A percentile compares a stretch with the other conserved stretches of the same genome.
phyloP scores from a whole-genome alignment of 352 stramenopile species.

The Phytophthora agathidicida region DNA sequence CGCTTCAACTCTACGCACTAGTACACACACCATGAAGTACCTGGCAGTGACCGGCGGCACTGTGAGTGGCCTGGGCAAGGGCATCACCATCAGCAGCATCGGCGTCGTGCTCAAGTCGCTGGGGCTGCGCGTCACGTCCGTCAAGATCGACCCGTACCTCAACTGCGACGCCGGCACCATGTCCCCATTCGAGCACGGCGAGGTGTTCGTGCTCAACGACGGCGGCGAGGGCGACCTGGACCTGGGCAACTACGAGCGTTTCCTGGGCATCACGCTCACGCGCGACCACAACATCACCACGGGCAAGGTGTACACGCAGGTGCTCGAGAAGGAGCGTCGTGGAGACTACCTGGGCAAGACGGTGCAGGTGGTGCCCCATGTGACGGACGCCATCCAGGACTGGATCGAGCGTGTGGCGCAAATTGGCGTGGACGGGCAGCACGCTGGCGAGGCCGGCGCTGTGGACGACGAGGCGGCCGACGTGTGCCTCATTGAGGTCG shows the following conservation, averaged over 20 bases:
- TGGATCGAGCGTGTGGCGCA: slow-evolving; percentile 99
- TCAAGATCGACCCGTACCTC: slow-evolving; percentile 99
- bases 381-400: slow-evolving; percentile 94
- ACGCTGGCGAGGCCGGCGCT: slow-evolving; percentile 34
- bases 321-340: slow-evolving; percentile 96
- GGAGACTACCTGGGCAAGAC: slow-evolving; percentile 99
- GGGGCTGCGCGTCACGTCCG: slow-evolving; percentile 94
- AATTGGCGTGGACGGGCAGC: slow-evolving; percentile 91
- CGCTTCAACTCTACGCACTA: neutral
- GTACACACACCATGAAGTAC: slow-evolving; percentile 95
- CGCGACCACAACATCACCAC: slow-evolving; percentile 99
- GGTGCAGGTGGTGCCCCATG: slow-evolving; percentile 98
- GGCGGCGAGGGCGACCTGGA: slow-evolving; percentile 97
- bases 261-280: slow-evolving; percentile 95
- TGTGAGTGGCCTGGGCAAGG: slow-evolving; percentile 98
- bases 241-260: slow-evolving; percentile 99
- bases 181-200: slow-evolving; percentile 96
- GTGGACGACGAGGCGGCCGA: slow-evolving; percentile 78
- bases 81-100: slow-evolving; percentile 99
- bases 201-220: slow-evolving; percentile 98
- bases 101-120: slow-evolving; percentile 97
- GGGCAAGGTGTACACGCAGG: slow-evolving; percentile 97
- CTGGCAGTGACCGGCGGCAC: slow-evolving; percentile 98
- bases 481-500: slow-evolving; percentile 99
- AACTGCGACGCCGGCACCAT: slow-evolving; percentile 99